These are phyloP conservation scores for Apiotrichum akiyoshidainum DNA, from an alignment of 1,284 basidiomycete genomes.

Conservation along the genomic window DNA sequence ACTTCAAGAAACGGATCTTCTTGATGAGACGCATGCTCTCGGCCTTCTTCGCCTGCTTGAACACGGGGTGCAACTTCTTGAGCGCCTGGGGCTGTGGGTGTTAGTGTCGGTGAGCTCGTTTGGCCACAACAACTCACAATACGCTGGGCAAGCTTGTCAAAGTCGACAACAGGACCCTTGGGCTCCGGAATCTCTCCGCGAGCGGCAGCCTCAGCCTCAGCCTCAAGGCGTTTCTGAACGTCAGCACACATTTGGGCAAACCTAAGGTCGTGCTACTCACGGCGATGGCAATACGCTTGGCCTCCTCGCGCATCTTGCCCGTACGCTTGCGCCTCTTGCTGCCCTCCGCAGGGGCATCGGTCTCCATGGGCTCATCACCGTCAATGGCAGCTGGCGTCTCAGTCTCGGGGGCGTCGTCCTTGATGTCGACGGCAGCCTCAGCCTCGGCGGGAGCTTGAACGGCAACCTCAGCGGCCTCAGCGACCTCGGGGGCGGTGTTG, in stretches of 20 bases:
- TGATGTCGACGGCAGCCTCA: neutral
- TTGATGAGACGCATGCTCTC: constrained; percentile 81
- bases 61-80: constrained; percentile 46
- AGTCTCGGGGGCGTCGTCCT: neutral
- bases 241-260: neutral
- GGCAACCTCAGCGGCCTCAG: neutral
- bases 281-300: constrained; percentile 38
- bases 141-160: constrained; percentile 31
- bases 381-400: neutral
- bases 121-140: constrained; percentile 34
- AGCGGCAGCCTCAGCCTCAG: neutral
- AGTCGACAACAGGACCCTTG: constrained; percentile 19
- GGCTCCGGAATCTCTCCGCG: neutral
- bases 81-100: constrained; percentile 40
- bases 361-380: neutral
- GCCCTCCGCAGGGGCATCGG: neutral
- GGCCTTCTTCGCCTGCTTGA: constrained; percentile 75
- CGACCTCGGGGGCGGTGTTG: constrained; percentile 9
- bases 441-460: neutral
- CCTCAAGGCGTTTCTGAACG: neutral
- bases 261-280: constrained; percentile 16
- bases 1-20: constrained; percentile 71
- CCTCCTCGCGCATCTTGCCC: constrained; percentile 46
- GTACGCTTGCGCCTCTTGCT: constrained; percentile 49
- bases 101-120: neutral